Evolutionary conservation across 208 protist genomes (phyloP).

Genomic region (Trypanosoma avium): DNA sequence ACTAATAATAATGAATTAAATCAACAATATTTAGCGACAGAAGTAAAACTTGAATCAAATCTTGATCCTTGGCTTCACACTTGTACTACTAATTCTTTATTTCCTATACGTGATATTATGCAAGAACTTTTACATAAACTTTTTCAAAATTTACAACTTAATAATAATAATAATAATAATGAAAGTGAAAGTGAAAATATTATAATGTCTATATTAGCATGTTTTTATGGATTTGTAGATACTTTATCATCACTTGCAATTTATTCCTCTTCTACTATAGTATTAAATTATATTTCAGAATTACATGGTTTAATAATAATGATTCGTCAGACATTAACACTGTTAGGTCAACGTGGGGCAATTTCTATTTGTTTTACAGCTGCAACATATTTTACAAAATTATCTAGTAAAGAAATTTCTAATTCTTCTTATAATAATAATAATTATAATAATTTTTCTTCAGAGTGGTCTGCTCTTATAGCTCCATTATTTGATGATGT

Average conservation of each 20-base stretch:
- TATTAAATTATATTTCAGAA: conserved; percentile 11
- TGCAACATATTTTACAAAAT: conserved; percentile 10
- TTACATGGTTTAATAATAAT: conserved; percentile 14
- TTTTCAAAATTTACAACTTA: background rate
- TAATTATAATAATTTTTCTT: background rate
- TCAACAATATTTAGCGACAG: conserved; percentile 5
- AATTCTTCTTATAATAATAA: background rate
- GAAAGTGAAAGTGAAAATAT: background rate
- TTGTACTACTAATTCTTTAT: background rate
- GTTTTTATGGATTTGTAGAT: conserved; percentile 19
- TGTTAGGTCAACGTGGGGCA: conserved; percentile 22
- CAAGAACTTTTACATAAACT: conserved; percentile 14
- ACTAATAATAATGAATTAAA: background rate
- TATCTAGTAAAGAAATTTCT: background rate
- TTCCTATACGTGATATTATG: conserved; percentile 13
- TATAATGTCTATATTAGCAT: conserved; percentile 3
- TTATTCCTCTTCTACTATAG: background rate
- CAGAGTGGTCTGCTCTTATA: conserved; percentile 21
- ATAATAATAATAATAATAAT: background rate
- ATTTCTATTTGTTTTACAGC: conserved; percentile 20
- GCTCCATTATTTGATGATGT: conserved; percentile 30
- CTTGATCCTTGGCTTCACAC: conserved; percentile 16
- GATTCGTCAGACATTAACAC: conserved; percentile 9
- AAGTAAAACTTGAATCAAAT: conserved; percentile 15
- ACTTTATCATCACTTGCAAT: background rate